These are phyloP conservation scores for Annulohypoxylon moriforme DNA, from an alignment of 495 filamentous ascomycete species.

Conservation along the genomic window DNA sequence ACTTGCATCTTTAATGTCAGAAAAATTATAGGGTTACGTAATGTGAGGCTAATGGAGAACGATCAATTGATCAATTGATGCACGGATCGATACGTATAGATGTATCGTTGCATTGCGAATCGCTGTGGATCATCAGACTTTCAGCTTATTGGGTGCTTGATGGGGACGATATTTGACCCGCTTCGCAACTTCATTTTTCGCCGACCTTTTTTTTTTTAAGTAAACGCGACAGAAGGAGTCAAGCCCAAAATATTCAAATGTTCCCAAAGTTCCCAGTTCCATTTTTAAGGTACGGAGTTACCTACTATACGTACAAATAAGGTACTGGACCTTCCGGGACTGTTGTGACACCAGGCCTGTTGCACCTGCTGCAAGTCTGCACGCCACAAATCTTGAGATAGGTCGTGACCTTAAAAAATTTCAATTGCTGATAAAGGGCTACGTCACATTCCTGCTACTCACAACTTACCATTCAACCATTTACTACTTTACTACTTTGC, in stretches of 20 bases:
- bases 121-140: not conserved
- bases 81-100: constrained; percentile 2
- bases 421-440: constrained; percentile 29
- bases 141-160: not conserved
- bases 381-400: constrained; percentile 31
- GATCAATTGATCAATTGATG: too few relatives aligned
- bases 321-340: constrained; percentile 30
- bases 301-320: constrained; percentile 30
- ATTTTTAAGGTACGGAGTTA: constrained; percentile 40
- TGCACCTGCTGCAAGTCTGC: not conserved
- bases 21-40: constrained; percentile 31
- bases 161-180: constrained; percentile 36
- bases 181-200: constrained; percentile 39
- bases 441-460: constrained; percentile 43
- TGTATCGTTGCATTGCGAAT: constrained; percentile 1
- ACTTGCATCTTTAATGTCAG: not conserved
- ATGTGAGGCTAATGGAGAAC: constrained; percentile 32
- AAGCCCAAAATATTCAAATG: not conserved
- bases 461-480: constrained; percentile 14
- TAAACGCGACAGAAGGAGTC: constrained; percentile 2
- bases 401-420: constrained; percentile 45
- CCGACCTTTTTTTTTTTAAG: constrained; percentile 24
- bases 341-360: constrained; percentile 25
- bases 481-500: not conserved
- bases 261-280: not conserved